Percentiles rank a stretch among this genome's conserved stretches.
These are phyloP conservation scores for Umbelopsis sp. DNA, from an alignment of 192 early-diverging fungal genomes.

Conservation along the genomic window DNA sequence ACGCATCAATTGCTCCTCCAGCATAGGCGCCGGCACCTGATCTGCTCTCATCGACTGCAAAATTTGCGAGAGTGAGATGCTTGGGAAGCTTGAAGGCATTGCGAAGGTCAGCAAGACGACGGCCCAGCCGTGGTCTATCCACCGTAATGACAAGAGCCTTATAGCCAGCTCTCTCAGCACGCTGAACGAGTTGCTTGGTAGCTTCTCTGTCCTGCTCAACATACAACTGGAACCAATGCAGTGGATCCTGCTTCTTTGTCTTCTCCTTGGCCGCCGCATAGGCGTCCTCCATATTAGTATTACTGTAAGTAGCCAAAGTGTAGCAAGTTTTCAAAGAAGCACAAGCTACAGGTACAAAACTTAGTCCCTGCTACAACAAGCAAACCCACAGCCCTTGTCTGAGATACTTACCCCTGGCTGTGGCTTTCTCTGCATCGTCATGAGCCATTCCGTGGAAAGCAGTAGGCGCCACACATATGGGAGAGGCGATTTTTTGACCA, in stretches of 20 bases:
- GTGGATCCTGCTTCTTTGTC: constrained; percentile 40
- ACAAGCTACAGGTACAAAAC: constrained; percentile 31
- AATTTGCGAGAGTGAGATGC: constrained; percentile 69
- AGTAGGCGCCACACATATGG: constrained; percentile 25
- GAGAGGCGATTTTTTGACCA: constrained; percentile 25
- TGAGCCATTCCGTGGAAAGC: constrained; percentile 66
- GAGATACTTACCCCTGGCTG: constrained; percentile 52
- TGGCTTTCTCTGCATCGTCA: constrained; percentile 67
- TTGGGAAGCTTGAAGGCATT: constrained; percentile 58
- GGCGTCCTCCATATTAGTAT: constrained; percentile 62
- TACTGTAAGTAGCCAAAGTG: constrained; percentile 68
- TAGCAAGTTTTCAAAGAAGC: constrained; percentile 47
- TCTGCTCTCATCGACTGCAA: constrained; percentile 69
- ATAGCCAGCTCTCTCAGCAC: constrained; percentile 77
- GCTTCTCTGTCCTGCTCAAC: constrained; percentile 67
- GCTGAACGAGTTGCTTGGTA: constrained; percentile 66
- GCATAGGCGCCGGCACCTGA: constrained; percentile 33
- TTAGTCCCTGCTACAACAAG: background rate
- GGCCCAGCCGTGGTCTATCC: constrained; percentile 63
- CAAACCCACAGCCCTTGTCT: background rate
- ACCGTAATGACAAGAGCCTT: constrained; percentile 79
- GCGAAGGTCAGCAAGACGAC: constrained; percentile 60
- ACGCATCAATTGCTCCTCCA: constrained; percentile 62
- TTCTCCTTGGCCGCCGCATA: constrained; percentile 31
- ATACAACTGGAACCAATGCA: constrained; percentile 77